Conservation (phyloP, 164 flowering plant genomes). For the Liquidambar formosana region DNA sequence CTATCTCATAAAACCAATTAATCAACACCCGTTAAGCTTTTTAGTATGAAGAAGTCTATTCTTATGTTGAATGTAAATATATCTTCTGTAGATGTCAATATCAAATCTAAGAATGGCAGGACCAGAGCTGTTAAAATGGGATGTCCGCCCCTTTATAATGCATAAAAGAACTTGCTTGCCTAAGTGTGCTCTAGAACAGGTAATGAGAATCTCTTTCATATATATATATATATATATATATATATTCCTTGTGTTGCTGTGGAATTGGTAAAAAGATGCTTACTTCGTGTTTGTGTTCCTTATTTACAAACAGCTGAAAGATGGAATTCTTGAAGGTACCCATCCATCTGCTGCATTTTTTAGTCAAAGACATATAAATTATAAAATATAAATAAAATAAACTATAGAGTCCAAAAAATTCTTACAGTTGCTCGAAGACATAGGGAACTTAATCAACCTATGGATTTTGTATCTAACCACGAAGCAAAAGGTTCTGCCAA, state of each 20-base stretch:
- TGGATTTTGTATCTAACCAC: not conserved
- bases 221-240: too few relatives aligned
- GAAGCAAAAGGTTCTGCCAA: not conserved
- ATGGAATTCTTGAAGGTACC: constrained; percentile 37
- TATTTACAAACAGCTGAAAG: constrained; percentile 51
- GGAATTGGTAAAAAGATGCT: not conserved
- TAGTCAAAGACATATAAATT: too few relatives aligned
- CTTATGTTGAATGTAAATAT: not conserved
- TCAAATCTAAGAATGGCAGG: constrained; percentile 21
- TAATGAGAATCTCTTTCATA: constrained; percentile 11
- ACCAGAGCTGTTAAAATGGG: constrained; percentile 34
- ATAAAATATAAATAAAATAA: too few relatives aligned
- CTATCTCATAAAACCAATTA: not conserved
- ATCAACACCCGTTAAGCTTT: not conserved
- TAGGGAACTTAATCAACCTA: too few relatives aligned
- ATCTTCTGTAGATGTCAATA: constrained; percentile 25
- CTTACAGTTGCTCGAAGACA: too few relatives aligned
- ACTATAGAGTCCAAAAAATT: too few relatives aligned
- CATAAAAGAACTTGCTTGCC: constrained; percentile 53
- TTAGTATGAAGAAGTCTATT: not conserved
- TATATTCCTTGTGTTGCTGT: not conserved
- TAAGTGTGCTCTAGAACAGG: constrained; percentile 49
- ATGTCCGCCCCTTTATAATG: constrained; percentile 40
- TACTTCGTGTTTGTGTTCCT: not conserved
- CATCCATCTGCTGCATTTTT: constrained; percentile 35